Evolutionary conservation across 495 filamentous ascomycete species (phyloP).

Genomic region (Sabuloglossum arenarium): DNA sequence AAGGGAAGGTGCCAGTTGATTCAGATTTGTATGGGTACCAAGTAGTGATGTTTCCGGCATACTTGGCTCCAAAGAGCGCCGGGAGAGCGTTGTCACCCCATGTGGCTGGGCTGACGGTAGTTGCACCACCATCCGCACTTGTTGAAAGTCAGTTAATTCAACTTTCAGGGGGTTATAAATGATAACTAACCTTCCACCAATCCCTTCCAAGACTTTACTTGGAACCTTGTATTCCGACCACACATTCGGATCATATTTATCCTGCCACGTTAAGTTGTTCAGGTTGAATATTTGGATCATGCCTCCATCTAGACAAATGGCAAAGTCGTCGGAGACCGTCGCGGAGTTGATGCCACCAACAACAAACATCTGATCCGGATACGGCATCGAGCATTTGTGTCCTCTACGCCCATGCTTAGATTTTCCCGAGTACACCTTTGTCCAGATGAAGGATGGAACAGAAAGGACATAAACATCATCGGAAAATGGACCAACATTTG

Average conservation of each 20-base stretch:
- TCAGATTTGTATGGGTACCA: conserved; percentile 36
- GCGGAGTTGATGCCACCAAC: conserved; percentile 30
- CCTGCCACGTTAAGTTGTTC: conserved; percentile 32
- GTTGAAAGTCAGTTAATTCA: neutral
- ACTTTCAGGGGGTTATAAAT: neutral
- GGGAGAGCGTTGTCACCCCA: conserved; percentile 31
- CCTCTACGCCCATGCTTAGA: conserved; percentile 29
- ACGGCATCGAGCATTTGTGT: conserved; percentile 45
- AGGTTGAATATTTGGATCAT: conserved; percentile 44
- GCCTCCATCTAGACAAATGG: conserved; percentile 29
- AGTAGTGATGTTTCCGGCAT: conserved; percentile 30
- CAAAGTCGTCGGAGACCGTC: conserved; percentile 5
- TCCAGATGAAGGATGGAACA: conserved; percentile 60
- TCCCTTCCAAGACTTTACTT: conserved; percentile 27
- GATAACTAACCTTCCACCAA: conserved; percentile 35
- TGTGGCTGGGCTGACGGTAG: conserved; percentile 23
- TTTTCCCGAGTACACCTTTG: conserved; percentile 29
- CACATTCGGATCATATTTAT: conserved; percentile 34
- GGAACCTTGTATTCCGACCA: conserved; percentile 43
- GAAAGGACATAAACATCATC: conserved; percentile 60
- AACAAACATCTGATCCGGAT: conserved; percentile 53
- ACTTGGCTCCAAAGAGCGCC: conserved; percentile 31
- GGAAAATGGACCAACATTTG: conserved; percentile 17
- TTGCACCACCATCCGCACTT: conserved; percentile 37
- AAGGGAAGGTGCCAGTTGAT: neutral